Conservation (phyloP, 1,284 basidiomycete species). For the Pseudozyma tsukubaensis region DNA sequence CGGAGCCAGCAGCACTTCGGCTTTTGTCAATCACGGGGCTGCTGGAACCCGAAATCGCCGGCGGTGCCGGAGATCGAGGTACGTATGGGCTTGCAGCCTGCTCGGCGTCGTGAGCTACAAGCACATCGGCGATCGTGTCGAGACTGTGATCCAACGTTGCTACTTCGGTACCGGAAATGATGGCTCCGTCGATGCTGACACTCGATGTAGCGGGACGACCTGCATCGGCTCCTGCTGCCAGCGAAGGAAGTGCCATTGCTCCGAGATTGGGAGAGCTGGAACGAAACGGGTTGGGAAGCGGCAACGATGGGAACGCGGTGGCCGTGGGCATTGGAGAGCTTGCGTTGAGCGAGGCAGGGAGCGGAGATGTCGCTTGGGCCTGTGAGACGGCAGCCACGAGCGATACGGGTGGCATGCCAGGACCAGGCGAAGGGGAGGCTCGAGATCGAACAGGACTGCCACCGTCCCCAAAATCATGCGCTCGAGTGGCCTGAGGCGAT, state of each 20-base stretch:
- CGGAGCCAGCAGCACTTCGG: constrained; percentile 17
- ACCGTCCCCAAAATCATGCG: constrained; percentile 25
- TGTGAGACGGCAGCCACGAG: constrained; percentile 39
- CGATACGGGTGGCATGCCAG: constrained; percentile 30
- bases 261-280: constrained; percentile 51
- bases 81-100: constrained; percentile 52
- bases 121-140: constrained; percentile 60
- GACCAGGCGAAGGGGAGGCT: constrained; percentile 31
- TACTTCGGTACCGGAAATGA: constrained; percentile 58
- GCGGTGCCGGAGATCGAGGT: constrained; percentile 37
- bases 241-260: constrained; percentile 46
- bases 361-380: constrained; percentile 15
- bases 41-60: constrained; percentile 23
- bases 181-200: constrained; percentile 66
- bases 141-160: constrained; percentile 59
- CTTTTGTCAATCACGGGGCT: constrained; percentile 34
- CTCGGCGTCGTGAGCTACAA: constrained; percentile 47
- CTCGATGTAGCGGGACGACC: constrained; percentile 52
- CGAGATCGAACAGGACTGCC: constrained; percentile 45
- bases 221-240: constrained; percentile 37
- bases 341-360: constrained; percentile 9
- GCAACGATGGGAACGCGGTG: constrained; percentile 57
- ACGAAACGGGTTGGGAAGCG: constrained; percentile 60
- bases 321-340: constrained; percentile 49
- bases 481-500: constrained; percentile 35